Base-by-base conservation (phyloP, 78 protist genomes). In the Speleostelium caveatum region DNA sequence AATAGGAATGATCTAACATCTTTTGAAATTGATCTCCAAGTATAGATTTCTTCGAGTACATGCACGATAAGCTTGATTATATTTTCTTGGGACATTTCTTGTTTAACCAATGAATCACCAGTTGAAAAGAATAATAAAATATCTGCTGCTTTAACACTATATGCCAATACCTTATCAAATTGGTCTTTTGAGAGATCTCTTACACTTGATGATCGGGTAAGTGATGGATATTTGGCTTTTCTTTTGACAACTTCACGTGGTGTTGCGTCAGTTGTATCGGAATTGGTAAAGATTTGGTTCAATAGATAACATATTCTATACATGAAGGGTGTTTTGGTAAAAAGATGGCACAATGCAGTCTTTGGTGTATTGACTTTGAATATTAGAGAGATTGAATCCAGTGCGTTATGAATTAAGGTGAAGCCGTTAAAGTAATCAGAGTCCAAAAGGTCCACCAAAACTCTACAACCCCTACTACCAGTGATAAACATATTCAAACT, bases 121-220 rank as follows among this genome's bases (percentile, higher is more conserved):
- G 91, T 83, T n/a, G 79, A 69, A 42, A 83, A 83, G 60, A 83
- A 83, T 45, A 83, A 59, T 19, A 83, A 42, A 45, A 83, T 83
- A 59, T 83, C 91, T 19, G 91, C 91, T n/a, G 91, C 91, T 42
- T 83, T 83, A 5, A 83, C 78, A 69, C 73, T 58, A 28, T 83
- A 83, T 1, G 91, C 21, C 2, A 83, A 21, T 17, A 83, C 91
- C 42, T 74, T 69, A 24, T 83, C 91, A 32, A 83, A 83, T 59
- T 73, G 71, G 66, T 83, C 91, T 53, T 83, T 83, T 35, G 78
- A 41, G 22, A 83, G 56, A 28, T 60, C 56, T 33, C 69, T 39
- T 21, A 83, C 72, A 32, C 73, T 58, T 24, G 59, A 19, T 53
- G 66, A 45, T 72, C 53, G 42, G 10, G 51, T 19, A 12, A 53